Base-by-base conservation (phyloP, 345 rosid genomes). In the Populus simonii region DNA sequence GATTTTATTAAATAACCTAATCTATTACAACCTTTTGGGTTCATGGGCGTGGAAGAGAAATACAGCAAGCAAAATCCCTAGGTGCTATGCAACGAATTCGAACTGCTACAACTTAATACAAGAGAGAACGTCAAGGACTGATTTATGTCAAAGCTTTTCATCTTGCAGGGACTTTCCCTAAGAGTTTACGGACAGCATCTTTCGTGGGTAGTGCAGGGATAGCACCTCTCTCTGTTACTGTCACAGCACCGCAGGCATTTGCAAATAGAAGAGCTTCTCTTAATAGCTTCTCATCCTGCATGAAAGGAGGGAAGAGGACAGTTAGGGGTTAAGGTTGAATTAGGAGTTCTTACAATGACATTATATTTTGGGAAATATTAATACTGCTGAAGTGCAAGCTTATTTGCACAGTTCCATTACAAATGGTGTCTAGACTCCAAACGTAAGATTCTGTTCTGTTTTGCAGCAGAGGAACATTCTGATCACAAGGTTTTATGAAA, bases 201-300 rank as follows among this genome's bases (percentile, higher is more conserved):
- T 81, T 91, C 27, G 96, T 86, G 22, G 99, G 99, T 70, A 96
- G 82, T 0, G 97, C 92, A 16, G 99, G 99, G 83, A 96, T 96
- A 0, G 99, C 99, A 66, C 99, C 99, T 83, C 96, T 89, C 86
- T 88, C 91, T 45, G 91, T 96, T 45, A 92, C 99, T 0, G 98
- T 90, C 69, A 87, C 83, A 22, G 97, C 97, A 9, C 97, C 99
- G 53, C 98, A 94, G 43, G 87, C 97, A 71, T 96, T 96, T 17
- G 96, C 97, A 16, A 94, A 96, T 0, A 77, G 69, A 68, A 96
- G 92, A 17, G 96, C 96, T 71, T 91, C 89, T 75, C 93, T 86
- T 77, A 96, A 82, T 79, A 82, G 88, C 80, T 85, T 82, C 88
- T 96, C 98, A 29, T 96, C 93, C 98, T 96, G 91, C 73, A 70